phyloP scores from a whole-genome alignment of 2,329 filamentous ascomycete genomes.

The Neodidymelliopsis sp. region DNA sequence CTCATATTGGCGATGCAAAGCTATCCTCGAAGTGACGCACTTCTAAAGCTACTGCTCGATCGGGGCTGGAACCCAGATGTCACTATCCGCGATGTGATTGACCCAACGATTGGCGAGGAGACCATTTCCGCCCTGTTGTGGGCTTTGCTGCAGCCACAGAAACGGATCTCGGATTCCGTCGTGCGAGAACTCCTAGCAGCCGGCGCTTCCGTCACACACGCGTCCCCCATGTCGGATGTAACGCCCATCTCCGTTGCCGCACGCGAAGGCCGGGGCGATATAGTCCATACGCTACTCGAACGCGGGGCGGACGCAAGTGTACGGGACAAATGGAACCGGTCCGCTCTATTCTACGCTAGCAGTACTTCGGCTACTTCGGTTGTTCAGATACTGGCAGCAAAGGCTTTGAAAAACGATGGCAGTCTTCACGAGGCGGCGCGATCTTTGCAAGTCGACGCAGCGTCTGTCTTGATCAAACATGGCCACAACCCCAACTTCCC shows the following conservation, averaged over 20 bases:
- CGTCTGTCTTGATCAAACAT: conserved; percentile 64
- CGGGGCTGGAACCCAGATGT: conserved; percentile 50
- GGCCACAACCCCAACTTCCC: conserved; percentile 72
- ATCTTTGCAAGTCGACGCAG: conserved; percentile 64
- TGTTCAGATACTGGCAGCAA: conserved; percentile 59
- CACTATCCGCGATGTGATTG: conserved; percentile 54
- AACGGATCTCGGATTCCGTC: conserved; percentile 65
- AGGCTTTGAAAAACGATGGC: conserved; percentile 68
- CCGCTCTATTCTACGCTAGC: conserved; percentile 68
- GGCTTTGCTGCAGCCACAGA: conserved; percentile 69
- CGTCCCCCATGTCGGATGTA: conserved; percentile 60
- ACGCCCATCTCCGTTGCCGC: conserved; percentile 69
- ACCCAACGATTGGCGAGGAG: conserved; percentile 61
- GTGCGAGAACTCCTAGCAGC: conserved; percentile 65
- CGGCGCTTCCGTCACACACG: conserved; percentile 65
- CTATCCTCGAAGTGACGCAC: conserved; percentile 33
- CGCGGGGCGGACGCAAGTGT: conserved; percentile 68
- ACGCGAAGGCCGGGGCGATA: conserved; percentile 61
- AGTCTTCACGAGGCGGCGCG: conserved; percentile 71
- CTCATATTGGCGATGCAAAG: conserved; percentile 37
- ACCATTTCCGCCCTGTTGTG: conserved; percentile 65
- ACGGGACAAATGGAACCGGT: conserved; percentile 64
- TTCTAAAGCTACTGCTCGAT: conserved; percentile 30
- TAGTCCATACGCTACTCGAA: conserved; percentile 64
- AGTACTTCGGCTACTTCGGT: conserved; percentile 39